Percentiles rank a stretch among this genome's conserved stretches.
phyloP scores from a whole-genome alignment of 2,329 filamentous ascomycete genomes.

The Aspergillus nomiae region DNA sequence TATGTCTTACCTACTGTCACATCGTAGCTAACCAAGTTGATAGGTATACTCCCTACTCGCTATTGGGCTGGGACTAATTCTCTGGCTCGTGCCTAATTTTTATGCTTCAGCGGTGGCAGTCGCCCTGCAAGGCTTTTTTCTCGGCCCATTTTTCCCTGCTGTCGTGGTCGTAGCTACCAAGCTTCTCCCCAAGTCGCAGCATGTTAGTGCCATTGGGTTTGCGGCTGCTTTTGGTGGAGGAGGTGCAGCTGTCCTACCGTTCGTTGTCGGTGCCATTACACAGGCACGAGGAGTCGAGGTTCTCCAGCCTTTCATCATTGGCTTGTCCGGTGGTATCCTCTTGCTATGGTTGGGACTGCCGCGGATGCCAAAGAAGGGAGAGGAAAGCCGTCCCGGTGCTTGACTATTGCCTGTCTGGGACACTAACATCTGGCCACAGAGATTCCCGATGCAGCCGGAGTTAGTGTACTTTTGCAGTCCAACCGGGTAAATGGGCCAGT shows the following conservation, averaged over 20 bases:
- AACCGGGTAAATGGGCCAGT: neutral
- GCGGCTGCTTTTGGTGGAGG: slow-evolving; percentile 73
- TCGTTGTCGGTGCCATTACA: slow-evolving; percentile 46
- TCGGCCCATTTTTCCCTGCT: slow-evolving; percentile 76
- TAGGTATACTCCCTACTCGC: no score
- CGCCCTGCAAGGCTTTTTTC: slow-evolving; percentile 72
- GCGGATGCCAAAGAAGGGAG: slow-evolving; percentile 12
- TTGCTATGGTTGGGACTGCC: slow-evolving; percentile 50
- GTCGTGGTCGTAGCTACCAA: slow-evolving; percentile 73
- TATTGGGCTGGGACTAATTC: no score
- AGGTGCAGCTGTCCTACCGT: slow-evolving; percentile 57
- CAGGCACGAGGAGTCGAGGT: slow-evolving; percentile 61
- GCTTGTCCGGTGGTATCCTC: slow-evolving; percentile 53
- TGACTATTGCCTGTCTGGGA: neutral
- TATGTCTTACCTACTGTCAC: no score
- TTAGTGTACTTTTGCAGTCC: neutral
- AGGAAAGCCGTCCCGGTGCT: neutral
- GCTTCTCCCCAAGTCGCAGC: slow-evolving; percentile 69
- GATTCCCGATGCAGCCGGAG: neutral
- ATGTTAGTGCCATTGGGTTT: slow-evolving; percentile 77
- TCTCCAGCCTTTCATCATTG: slow-evolving; percentile 55
- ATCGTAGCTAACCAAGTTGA: no score
- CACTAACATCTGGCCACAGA: neutral
- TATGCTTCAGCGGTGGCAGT: slow-evolving; percentile 72
- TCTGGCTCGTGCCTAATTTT: slow-evolving; percentile 63